Evolutionary conservation across 2,329 filamentous ascomycete genomes (phyloP).

Genomic region (Colletotrichum sp.): DNA sequence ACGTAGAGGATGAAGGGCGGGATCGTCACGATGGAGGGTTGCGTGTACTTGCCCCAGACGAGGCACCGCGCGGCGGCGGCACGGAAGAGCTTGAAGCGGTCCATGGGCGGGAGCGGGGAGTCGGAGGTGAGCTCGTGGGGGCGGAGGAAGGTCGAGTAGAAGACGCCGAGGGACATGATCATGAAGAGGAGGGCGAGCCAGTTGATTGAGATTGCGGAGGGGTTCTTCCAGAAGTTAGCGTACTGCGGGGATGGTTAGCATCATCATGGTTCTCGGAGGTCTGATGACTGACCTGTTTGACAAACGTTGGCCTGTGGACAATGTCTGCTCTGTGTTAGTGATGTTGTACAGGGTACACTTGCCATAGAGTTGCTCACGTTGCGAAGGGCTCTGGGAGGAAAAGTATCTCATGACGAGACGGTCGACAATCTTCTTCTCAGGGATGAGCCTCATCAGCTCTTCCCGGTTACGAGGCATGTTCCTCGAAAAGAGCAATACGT

Average conservation of each 20-base stretch:
- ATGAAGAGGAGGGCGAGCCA: constrained; percentile 59
- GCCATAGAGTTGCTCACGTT: constrained; percentile 40
- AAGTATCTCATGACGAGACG: constrained; percentile 59
- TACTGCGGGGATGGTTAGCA: constrained; percentile 43
- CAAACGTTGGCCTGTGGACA: constrained; percentile 57
- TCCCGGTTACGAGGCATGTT: constrained; percentile 42
- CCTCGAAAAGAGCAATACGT: constrained; percentile 47
- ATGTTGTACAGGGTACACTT: constrained; percentile 4
- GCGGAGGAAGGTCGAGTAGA: constrained; percentile 47
- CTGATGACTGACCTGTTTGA: constrained; percentile 37
- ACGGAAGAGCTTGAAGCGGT: constrained; percentile 53
- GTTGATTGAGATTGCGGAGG: constrained; percentile 38
- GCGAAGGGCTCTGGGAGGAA: constrained; percentile 54
- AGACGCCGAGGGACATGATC: constrained; percentile 45
- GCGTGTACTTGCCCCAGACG: constrained; percentile 52
- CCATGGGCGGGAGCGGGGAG: constrained; percentile 39
- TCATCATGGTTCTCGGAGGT: background rate
- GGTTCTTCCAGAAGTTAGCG: constrained; percentile 51
- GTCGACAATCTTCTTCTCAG: constrained; percentile 50
- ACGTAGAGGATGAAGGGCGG: constrained; percentile 56
- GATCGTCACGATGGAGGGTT: constrained; percentile 51
- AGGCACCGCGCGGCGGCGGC: constrained; percentile 56
- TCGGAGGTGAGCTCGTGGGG: constrained; percentile 48
- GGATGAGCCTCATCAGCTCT: constrained; percentile 53
- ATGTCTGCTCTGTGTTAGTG: constrained; percentile 41